Evolutionary conservation across 2,329 filamentous ascomycete genomes (phyloP), one percentile per base, ranked within the genome.

Genomic region (Ciborinia camelliae): DNA sequence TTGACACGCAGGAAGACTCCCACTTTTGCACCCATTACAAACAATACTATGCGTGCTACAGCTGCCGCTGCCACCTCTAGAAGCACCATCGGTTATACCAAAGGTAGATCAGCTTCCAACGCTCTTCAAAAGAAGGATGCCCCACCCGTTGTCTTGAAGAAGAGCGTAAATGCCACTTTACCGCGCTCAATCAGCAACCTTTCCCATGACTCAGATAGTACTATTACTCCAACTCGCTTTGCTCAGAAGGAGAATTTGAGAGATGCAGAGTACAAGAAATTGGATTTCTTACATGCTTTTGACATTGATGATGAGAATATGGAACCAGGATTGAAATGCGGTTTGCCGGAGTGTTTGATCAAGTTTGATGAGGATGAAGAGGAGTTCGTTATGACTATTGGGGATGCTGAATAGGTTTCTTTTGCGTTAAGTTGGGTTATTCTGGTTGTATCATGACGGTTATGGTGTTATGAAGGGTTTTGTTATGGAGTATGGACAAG

Each of bases 51-150:
- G 70, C 84, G 86, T 54, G 84, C 86, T 68, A 82, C 82, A 10
- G 81, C 84, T 14, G 88, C 89, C 1, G 82, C 85, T 28, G 85
- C 84, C 7, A 87, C 86, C 7, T 96, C 92, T 1, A 86, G 88
- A 68, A 93, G 86, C 63, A 97, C 92, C 0, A 83, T 97, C 50
- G 93, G 93, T 20, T 97, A 96, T 75, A 90, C 85, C 64, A 91
- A 90, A 75, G 92, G 93, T 41, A 85, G 91, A 41, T 79, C 79
- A 14, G 79, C 81, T 3, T 81, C 81, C 26, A 76, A 76, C 9
- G 75, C 74, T 32, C 68, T 81, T 6, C 73, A 70, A 15, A 65
- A 65, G 62, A 54, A 68, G 57, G 51, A 51, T 43, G 28, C 37
- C 14, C 45, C 55, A 51, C 18, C 58, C 47, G 37, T 62, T 32